These are phyloP conservation scores for Epicoccum nigrum DNA, from an alignment of 2,329 filamentous ascomycete genomes.

Conservation along the genomic window DNA sequence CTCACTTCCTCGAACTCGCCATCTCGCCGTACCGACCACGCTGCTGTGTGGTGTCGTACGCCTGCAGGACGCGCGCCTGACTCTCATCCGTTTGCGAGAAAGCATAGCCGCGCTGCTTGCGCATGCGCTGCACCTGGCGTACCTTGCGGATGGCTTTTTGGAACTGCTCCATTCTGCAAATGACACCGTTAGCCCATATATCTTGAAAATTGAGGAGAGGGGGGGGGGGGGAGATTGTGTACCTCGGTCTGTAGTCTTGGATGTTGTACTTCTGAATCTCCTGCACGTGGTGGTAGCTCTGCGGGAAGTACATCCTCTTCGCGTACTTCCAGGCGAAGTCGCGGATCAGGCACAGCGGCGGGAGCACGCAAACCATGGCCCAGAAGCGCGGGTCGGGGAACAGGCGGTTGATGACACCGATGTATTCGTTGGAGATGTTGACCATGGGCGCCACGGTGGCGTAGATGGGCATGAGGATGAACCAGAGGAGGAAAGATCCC, in stretches of 20 bases:
- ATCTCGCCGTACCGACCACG: constrained; percentile 96
- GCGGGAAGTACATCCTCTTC: constrained; percentile 95
- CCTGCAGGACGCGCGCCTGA: constrained; percentile 92
- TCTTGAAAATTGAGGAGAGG: neutral
- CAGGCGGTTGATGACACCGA: constrained; percentile 79
- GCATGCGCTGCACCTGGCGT: constrained; percentile 97
- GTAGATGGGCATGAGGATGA: constrained; percentile 87
- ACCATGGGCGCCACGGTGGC: constrained; percentile 83
- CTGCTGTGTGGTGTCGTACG: constrained; percentile 94
- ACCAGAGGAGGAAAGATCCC: constrained; percentile 89
- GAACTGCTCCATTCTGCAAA: constrained; percentile 92
- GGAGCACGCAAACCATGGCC: constrained; percentile 82
- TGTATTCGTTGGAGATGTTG: constrained; percentile 81
- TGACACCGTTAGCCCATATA: neutral
- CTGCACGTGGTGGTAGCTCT: constrained; percentile 97
- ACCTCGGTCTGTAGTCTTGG: constrained; percentile 96
- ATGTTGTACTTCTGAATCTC: constrained; percentile 99
- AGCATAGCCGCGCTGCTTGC: constrained; percentile 97
- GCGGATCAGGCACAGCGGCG: constrained; percentile 79
- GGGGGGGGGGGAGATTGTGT: constrained; percentile 44
- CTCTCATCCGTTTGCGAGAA: constrained; percentile 98
- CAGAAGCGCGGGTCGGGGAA: constrained; percentile 88
- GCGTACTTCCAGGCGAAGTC: constrained; percentile 97
- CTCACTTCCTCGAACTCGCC: constrained; percentile 63
- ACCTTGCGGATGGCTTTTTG: constrained; percentile 99